Evolutionary conservation across 2,329 filamentous ascomycete genomes (phyloP), one percentile per base, ranked within the genome.

Genomic region (Corinectria fuckeliana): DNA sequence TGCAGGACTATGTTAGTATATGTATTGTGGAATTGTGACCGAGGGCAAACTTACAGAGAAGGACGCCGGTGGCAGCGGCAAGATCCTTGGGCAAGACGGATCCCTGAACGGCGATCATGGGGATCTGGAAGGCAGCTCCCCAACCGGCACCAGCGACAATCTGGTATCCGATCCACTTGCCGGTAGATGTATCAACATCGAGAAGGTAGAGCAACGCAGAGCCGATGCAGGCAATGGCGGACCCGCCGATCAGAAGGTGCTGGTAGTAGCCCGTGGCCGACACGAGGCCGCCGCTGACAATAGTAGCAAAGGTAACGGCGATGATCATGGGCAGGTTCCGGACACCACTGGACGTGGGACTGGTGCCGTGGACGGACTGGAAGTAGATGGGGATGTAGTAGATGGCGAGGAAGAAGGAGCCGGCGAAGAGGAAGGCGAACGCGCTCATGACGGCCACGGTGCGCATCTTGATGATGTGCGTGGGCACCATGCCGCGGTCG

Each of bases 141-240:
- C 75, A 78, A 3, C 80, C 82, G 5, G 78, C 70, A n/a, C 83
- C 83, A 25, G 75, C 76, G 2, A 85, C 57, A 13, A 85, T 75
- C 71, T 85, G 82, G 65, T 82, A 85, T 5, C 82, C 82, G 39
- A 85, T 81, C 82, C 82, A 85, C 38, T 75, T 74, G 11, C 72
- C 78, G 1, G 75, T 74, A 3, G 73, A 63, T 4, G 79, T 77
- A 49, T 74, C 61, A 8, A 77, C 64, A 7, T 76, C 71, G 4
- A 82, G 72, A 5, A 74, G 75, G 59, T 80, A 81, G 21, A 82
- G 61, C 2, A 81, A 70, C 10, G 80, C 80, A 16, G 76, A 69
- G 4, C 77, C 79, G 14, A 82, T 63, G 4, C 77, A 77, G n/a
- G 78, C 74, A 58, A 84, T 61, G 1, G 70, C 76, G 1, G 72